Base-by-base conservation (phyloP, 805 yeast species). In the Sugiyamaella mastotermitis region DNA sequence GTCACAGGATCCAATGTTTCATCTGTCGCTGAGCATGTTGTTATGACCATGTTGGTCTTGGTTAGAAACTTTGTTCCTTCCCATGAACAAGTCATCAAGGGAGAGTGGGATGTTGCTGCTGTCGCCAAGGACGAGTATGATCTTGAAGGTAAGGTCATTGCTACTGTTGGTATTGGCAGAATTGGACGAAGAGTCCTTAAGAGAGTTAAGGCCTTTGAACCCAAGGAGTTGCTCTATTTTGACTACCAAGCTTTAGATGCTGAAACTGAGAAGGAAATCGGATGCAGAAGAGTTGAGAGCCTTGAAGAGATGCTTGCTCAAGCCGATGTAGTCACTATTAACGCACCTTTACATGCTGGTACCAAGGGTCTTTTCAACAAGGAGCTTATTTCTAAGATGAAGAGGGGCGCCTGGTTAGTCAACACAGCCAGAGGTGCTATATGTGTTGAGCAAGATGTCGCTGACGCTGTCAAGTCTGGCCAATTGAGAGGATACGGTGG, bases 401-500 rank as follows among this genome's bases (percentile, higher is more conserved):
- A 80, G 62, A 72, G 71, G 49, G 87, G 86, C 37, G 74, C 87
- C 10, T 73, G 80, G 71, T 65, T 81, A 41, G 83, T 81, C 39
- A 79, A 81, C 68, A 81, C 88, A 35, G 88, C 88, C 15, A 72
- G 90, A 57, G 92, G 92, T 44, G 90, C 88, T 29, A 83, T 83
- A 50, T 72, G 82, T 57, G 77, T 71, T 41, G 80, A 74, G 33
- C 69, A 80, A 53, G 92, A 78, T 50, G 82, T 83, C 46, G 87
- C 85, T 0, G 87, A 68, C 9, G 90, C 90, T 1, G 72, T 83
- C 30, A 56, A 68, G 40, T 62, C 76, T 27, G 92, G 92, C 35
- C 79, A 78, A 51, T 58, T 83, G 33, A 67, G 80, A 52, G 90
- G 88, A 37, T 83, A 82, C 57, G 92, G 88, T 52, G 92, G 90